Evolutionary conservation across 768 basidiomycete species (phyloP), one percentile per base, ranked within the genome.

Genomic region (Boletus sensibilis): DNA sequence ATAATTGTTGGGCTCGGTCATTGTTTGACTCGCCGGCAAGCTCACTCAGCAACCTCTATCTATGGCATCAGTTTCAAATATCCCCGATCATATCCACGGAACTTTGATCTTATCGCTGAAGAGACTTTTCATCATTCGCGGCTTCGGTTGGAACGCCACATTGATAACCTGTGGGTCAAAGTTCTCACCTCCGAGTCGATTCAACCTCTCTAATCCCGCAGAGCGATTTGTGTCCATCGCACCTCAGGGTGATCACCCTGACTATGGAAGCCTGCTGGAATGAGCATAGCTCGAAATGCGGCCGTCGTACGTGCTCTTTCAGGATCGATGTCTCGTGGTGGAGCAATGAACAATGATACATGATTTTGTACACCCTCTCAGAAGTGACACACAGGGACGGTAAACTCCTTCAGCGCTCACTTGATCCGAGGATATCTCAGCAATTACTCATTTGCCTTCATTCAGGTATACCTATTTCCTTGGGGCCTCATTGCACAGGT

Each of bases 381-480:
- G 35, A 42, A 34, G 42, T 31, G 29, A 42, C 35, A 12, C 34
- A 40, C 23, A 21, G n/a, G 25, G 34, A 47, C 45, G 13, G 53
- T 25, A 5, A 35, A 45, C 29, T 41, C 25, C 20, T n/a, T 39
- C 27, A 5, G 33, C 39, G n/a, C 35, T 39, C 41, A 25, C 33
- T 43, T 45, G 48, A 52, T 68, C 65, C 63, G 58, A 63, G 56
- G 56, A 55, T 21, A 10, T 23, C 31, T 25, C 20, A 18, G 12
- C 13, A 5, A 27, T 35, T 35, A 29, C 25, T 39, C 34, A 40
- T 41, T 46, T 50, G 10, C 23, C 33, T 51, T 37, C 50, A 49
- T 55, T 45, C 50, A 25, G 41, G 31, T 12, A 49, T 47, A 20
- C 43, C 12, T 33, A 18, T 52, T 43, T 42, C 58, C 51, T 23